Conservation (phyloP, 768 basidiomycete species). For the Phylloporus sp. region DNA sequence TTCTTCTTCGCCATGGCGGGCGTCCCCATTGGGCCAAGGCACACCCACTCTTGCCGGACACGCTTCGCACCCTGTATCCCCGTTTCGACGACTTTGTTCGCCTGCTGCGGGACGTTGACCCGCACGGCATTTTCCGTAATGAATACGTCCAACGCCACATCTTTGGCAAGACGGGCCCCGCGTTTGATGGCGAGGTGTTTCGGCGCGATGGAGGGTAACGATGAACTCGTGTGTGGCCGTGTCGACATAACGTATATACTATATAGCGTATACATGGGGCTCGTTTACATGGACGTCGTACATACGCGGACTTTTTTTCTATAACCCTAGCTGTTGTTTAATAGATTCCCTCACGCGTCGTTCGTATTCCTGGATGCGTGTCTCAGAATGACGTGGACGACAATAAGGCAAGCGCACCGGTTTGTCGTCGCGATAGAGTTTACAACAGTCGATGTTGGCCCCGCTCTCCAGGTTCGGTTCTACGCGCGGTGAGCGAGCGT, state of each 20-base stretch:
- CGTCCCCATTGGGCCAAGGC: slow-evolving; percentile 97
- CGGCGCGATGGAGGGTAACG: slow-evolving; percentile 28
- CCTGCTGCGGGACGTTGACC: slow-evolving; percentile 68
- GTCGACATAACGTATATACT: too few species aligned
- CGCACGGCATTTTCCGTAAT: slow-evolving; percentile 73
- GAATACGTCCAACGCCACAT: slow-evolving; percentile 88
- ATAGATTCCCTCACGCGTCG: slow-evolving; percentile 78
- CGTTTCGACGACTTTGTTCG: slow-evolving; percentile 70
- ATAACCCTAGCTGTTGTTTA: slow-evolving; percentile 79
- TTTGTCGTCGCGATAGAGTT: slow-evolving; percentile 88
- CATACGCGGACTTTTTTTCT: too few species aligned
- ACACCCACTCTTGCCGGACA: slow-evolving; percentile 62
- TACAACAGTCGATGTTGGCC: slow-evolving; percentile 96
- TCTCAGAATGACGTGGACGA: too few species aligned
- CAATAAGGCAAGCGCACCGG: too few species aligned
- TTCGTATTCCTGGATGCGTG: slow-evolving; percentile 69
- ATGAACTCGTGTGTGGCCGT: too few species aligned
- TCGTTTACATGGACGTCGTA: too few species aligned
- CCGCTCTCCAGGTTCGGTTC: slow-evolving; percentile 98
- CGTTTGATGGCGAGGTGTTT: slow-evolving; percentile 43
- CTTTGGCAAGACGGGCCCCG: slow-evolving; percentile 49
- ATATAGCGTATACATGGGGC: background rate
- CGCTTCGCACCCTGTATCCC: slow-evolving; percentile 69
- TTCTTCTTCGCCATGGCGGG: slow-evolving; percentile 65
- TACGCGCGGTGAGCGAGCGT: slow-evolving; percentile 18